phyloP scores from a whole-genome alignment of 768 basidiomycete genomes.

The Lanmaoa rubissima region DNA sequence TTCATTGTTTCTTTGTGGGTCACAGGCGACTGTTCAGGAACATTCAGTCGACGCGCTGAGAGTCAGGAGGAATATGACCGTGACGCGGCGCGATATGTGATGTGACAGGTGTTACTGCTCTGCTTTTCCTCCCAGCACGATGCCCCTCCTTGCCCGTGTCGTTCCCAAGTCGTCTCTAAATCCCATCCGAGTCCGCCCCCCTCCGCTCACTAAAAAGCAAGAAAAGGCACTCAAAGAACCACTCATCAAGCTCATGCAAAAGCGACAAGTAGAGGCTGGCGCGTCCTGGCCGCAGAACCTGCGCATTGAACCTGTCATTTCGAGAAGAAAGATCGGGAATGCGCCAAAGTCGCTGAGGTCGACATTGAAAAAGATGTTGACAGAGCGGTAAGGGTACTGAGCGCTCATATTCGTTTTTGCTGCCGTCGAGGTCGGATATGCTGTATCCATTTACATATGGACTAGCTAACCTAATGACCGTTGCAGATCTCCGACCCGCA shows the following conservation, averaged over 20 bases:
- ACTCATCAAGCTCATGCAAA: slow-evolving; percentile 42
- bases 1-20: slow-evolving; percentile 10
- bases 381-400: slow-evolving; percentile 26
- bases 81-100: slow-evolving; percentile 26
- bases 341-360: slow-evolving; percentile 38
- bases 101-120: slow-evolving; percentile 3
- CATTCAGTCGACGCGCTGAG: not conserved
- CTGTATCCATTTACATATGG: not conserved
- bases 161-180: slow-evolving; percentile 36
- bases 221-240: slow-evolving; percentile 31
- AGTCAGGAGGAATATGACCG: not conserved
- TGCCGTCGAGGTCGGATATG: slow-evolving; percentile 3
- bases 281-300: slow-evolving; percentile 47
- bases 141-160: slow-evolving; percentile 33
- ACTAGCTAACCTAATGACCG: not conserved
- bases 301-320: slow-evolving; percentile 47
- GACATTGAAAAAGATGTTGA: slow-evolving; percentile 41
- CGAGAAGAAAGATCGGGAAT: slow-evolving; percentile 38
- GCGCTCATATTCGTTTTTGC: not conserved
- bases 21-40: no score
- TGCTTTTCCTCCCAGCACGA: not conserved
- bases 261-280: slow-evolving; percentile 39
- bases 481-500: slow-evolving; percentile 1
- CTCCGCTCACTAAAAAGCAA: slow-evolving; percentile 33
- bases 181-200: slow-evolving; percentile 22